phyloP scores from a whole-genome alignment of 73 alveolate genomes.

The Blepharisma japonicum region DNA sequence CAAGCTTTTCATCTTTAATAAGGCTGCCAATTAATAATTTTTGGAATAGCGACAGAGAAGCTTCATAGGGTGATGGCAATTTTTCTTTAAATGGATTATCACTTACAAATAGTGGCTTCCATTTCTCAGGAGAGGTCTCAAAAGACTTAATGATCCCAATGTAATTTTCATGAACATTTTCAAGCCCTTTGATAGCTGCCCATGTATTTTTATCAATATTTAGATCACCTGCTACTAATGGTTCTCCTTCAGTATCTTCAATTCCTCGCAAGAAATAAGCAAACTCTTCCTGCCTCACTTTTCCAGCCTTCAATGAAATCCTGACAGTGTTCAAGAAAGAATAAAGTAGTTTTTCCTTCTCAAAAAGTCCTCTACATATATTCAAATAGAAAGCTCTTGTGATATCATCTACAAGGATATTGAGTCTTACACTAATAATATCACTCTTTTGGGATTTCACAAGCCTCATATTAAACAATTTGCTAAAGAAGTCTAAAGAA shows the following conservation, averaged over 20 bases:
- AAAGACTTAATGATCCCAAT: conserved; percentile 65
- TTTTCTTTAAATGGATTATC: conserved; percentile 57
- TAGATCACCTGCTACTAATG: conserved; percentile 50
- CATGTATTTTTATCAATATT: conserved; percentile 4
- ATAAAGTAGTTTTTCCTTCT: conserved; percentile 93
- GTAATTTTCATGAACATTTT: conserved; percentile 70
- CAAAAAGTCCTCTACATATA: conserved; percentile 99
- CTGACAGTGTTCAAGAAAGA: conserved; percentile 88
- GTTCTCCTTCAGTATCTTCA: conserved; percentile 71
- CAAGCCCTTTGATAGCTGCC: conserved; percentile 43
- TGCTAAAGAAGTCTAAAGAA: conserved; percentile 97
- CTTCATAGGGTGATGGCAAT: conserved; percentile 77
- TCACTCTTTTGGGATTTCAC: conserved; percentile 89
- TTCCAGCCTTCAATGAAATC: conserved; percentile 67
- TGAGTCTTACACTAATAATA: conserved; percentile 78
- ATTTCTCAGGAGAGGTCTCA: conserved; percentile 69
- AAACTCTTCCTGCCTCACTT: conserved; percentile 89
- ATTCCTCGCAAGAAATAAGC: conserved; percentile 94
- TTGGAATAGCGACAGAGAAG: conserved; percentile 85
- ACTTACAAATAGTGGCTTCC: conserved; percentile 46
- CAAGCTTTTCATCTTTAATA: conserved; percentile 90
- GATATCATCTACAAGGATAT: conserved; percentile 86
- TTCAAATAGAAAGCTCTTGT: conserved; percentile 96
- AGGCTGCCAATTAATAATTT: conserved; percentile 81
- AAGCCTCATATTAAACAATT: conserved; percentile 95